A percentile compares a stretch with the other conserved stretches of the same genome.
phyloP scores from a whole-genome alignment of 2,329 filamentous ascomycete genomes.

The Sarocladium strictum region DNA sequence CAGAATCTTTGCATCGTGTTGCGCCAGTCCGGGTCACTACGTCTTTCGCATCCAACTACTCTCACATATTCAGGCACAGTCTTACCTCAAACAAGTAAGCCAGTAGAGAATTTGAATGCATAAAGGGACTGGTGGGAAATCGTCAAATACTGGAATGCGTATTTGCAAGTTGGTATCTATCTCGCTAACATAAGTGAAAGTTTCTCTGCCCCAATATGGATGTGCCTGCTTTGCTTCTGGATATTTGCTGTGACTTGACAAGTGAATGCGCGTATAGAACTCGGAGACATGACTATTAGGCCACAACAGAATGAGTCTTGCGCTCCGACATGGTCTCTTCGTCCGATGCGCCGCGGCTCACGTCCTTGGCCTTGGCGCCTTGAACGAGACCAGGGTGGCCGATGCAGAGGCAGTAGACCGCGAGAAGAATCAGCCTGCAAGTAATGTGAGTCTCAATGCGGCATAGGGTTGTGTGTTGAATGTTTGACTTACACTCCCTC shows the following conservation, averaged over 20 bases:
- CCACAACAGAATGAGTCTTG: background rate
- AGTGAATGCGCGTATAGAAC: too few relatives aligned
- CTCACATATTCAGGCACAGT: too few relatives aligned
- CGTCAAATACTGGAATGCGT: too few relatives aligned
- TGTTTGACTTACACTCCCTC: conserved; percentile 38
- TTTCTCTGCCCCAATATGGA: too few relatives aligned
- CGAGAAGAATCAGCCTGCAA: conserved; percentile 26
- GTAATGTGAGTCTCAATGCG: conserved; percentile 9
- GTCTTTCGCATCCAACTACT: too few relatives aligned
- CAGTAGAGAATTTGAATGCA: too few relatives aligned
- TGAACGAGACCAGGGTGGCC: conserved; percentile 30
- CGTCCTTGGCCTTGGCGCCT: background rate
- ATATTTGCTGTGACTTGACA: too few relatives aligned
- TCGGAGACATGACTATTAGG: background rate
- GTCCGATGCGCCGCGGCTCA: background rate
- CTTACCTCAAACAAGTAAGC: too few relatives aligned
- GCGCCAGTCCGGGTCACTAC: too few relatives aligned
- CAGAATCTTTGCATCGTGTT: too few relatives aligned
- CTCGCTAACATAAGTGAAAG: background rate
- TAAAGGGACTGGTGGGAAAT: too few relatives aligned
- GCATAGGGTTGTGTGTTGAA: background rate
- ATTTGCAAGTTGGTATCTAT: background rate
- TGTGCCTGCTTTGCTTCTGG: too few relatives aligned
- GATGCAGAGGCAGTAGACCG: conserved; percentile 29
- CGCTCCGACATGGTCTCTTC: background rate